Conservation (phyloP, 2,329 filamentous ascomycete species). For the Apiospora hydei region DNA sequence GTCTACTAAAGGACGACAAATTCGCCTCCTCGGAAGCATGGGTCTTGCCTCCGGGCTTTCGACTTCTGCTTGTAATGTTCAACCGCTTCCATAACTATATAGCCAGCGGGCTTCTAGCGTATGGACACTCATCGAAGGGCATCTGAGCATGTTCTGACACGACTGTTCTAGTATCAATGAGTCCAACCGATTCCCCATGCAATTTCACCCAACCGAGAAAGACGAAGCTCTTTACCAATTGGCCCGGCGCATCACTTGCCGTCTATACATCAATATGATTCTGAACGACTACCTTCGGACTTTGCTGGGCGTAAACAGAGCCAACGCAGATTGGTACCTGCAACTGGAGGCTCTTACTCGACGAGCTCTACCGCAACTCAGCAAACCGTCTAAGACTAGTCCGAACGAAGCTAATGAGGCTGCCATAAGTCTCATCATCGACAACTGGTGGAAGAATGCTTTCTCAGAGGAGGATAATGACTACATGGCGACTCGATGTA, state of each 20-base stretch:
- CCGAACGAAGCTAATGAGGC: not conserved
- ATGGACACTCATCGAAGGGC: not conserved
- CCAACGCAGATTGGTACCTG: conserved; percentile 66
- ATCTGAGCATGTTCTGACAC: not conserved
- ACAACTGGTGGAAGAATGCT: not conserved
- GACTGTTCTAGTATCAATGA: not conserved
- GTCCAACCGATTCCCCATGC: not conserved
- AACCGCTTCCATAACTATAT: conserved; percentile 75
- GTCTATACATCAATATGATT: conserved; percentile 64
- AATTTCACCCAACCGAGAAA: not conserved
- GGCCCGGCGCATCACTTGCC: conserved; percentile 59
- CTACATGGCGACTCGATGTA: not conserved
- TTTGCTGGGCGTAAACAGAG: conserved; percentile 66
- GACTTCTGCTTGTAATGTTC: conserved; percentile 72
- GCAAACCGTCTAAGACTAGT: not conserved
- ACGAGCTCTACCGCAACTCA: too few relatives aligned
- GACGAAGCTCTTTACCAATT: conserved; percentile 65
- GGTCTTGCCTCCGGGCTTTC: conserved; percentile 73
- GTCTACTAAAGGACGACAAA: conserved; percentile 75
- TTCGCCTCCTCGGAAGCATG: conserved; percentile 72
- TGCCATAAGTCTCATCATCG: not conserved
- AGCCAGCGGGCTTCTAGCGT: conserved; percentile 62
- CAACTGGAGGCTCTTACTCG: conserved; percentile 48
- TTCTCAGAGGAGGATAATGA: not conserved
- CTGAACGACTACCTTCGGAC: conserved; percentile 67